Percentiles rank a stretch among this genome's conserved stretches.
phyloP scores from a whole-genome alignment of 257 asterid genomes.

The Leonotis leonurus region DNA sequence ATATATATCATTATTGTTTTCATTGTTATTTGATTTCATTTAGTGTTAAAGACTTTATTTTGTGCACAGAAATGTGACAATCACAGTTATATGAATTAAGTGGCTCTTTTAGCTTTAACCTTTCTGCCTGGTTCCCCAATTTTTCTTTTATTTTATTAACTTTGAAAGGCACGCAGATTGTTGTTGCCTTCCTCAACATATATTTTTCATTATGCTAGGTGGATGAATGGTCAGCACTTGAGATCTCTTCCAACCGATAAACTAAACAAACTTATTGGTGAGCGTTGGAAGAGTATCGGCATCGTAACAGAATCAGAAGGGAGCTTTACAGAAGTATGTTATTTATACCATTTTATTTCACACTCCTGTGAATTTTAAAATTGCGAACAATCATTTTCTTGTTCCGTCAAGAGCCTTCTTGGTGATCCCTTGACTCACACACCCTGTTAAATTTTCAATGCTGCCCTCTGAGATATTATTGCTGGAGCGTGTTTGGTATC shows the following conservation, averaged over 20 bases:
- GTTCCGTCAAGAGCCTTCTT: not conserved
- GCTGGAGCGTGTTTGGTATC: conserved; percentile 16
- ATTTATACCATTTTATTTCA: conserved; percentile 4
- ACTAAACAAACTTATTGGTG: conserved; percentile 54
- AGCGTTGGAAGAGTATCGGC: conserved; percentile 67
- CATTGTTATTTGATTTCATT: no score
- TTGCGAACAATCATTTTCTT: not conserved
- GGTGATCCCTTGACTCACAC: not conserved
- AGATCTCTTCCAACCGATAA: conserved; percentile 63
- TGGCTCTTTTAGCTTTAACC: conserved; percentile 9
- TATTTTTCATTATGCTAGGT: conserved; percentile 48
- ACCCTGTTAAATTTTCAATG: not conserved
- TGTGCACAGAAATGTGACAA: conserved; percentile 1
- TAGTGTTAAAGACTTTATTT: not conserved
- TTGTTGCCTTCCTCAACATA: conserved; percentile 7
- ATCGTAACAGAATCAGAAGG: conserved; percentile 57
- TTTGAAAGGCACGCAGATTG: conserved; percentile 17
- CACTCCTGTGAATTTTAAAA: conserved; percentile 3
- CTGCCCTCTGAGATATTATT: no score
- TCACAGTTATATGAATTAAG: conserved; percentile 1
- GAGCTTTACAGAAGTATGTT: conserved; percentile 56
- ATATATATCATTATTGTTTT: not conserved
- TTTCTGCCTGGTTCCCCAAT: not conserved
- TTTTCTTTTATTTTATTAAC: not conserved
- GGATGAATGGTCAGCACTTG: conserved; percentile 98